phyloP scores from a whole-genome alignment of 2,329 filamentous ascomycete species.

The Penicillium sp. region DNA sequence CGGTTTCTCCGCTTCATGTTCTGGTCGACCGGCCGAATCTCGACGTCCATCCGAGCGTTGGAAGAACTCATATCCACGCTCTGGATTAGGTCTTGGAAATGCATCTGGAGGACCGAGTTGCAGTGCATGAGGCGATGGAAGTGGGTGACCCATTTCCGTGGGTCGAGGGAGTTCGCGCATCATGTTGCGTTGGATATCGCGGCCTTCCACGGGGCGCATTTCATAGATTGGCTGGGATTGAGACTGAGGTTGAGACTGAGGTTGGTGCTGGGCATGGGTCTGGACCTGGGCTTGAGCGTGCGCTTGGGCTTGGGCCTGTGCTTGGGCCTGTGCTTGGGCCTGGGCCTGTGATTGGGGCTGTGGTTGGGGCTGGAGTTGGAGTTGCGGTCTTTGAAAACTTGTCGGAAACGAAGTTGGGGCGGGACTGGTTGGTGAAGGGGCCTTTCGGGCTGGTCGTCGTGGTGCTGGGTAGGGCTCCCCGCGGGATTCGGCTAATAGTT shows the following conservation, averaged over 20 bases:
- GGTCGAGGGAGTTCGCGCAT: constrained; percentile 32
- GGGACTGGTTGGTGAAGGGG: constrained; percentile 35
- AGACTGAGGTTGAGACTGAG: not conserved
- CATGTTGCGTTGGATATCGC: constrained; percentile 23
- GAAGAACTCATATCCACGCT: constrained; percentile 19
- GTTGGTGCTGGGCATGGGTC: not conserved
- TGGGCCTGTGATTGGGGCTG: not conserved
- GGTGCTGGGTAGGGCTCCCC: constrained; percentile 43
- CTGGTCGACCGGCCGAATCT: constrained; percentile 25
- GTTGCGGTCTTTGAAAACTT: not conserved
- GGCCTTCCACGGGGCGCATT: constrained; percentile 6
- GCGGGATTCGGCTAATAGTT: constrained; percentile 38
- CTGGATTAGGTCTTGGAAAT: constrained; percentile 27
- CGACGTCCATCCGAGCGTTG: constrained; percentile 17
- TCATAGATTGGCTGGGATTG: not conserved
- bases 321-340: not conserved
- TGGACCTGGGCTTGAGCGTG: not conserved
- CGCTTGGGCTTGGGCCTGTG: not conserved
- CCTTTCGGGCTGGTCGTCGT: constrained; percentile 25
- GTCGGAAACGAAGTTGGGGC: constrained; percentile 7
- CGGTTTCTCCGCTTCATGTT: constrained; percentile 13
- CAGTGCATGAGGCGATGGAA: constrained; percentile 32
- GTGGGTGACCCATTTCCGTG: constrained; percentile 27
- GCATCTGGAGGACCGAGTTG: constrained; percentile 31
- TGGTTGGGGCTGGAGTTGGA: constrained; percentile 4